Evolutionary conservation across 1,284 basidiomycete species (phyloP).

Genomic region (Athelia sp.): DNA sequence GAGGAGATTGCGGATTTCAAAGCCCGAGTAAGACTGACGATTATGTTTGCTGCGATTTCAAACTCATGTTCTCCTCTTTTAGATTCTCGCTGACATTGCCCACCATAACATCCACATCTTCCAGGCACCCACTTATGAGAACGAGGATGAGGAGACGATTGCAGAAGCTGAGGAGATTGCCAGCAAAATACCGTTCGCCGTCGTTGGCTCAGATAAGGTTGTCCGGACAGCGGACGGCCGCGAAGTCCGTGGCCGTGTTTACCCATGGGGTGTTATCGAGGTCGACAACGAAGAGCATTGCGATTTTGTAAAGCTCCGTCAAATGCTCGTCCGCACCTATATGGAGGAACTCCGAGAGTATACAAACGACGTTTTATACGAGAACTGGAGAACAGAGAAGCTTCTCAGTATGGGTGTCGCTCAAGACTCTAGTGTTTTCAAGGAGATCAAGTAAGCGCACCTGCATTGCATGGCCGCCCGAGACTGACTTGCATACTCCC

Average conservation of each 20-base stretch:
- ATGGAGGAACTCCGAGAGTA: slow-evolving; percentile 98
- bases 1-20: slow-evolving; percentile 93
- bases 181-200: slow-evolving; percentile 95
- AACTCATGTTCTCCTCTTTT: slow-evolving; percentile 4
- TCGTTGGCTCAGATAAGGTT: slow-evolving; percentile 86
- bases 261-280: slow-evolving; percentile 97
- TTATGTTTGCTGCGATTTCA: not conserved
- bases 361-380: slow-evolving; percentile 90
- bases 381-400: slow-evolving; percentile 96
- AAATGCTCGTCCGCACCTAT: slow-evolving; percentile 97
- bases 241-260: slow-evolving; percentile 85
- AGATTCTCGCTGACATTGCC: slow-evolving; percentile 89
- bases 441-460: slow-evolving; percentile 87
- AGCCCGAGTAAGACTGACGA: slow-evolving; percentile 57
- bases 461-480: not conserved
- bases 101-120: slow-evolving; percentile 95
- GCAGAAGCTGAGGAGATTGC: slow-evolving; percentile 95
- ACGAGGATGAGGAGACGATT: slow-evolving; percentile 95
- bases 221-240: slow-evolving; percentile 84
- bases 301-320: slow-evolving; percentile 96
- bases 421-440: slow-evolving; percentile 95
- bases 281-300: slow-evolving; percentile 98
- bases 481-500: slow-evolving; percentile 9
- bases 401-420: slow-evolving; percentile 92
- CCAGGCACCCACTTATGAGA: slow-evolving; percentile 92